Evolutionary conservation across 768 basidiomycete genomes (phyloP), one percentile per base, ranked within the genome.

Genomic region (Sistotremastrum niveocremeum): DNA sequence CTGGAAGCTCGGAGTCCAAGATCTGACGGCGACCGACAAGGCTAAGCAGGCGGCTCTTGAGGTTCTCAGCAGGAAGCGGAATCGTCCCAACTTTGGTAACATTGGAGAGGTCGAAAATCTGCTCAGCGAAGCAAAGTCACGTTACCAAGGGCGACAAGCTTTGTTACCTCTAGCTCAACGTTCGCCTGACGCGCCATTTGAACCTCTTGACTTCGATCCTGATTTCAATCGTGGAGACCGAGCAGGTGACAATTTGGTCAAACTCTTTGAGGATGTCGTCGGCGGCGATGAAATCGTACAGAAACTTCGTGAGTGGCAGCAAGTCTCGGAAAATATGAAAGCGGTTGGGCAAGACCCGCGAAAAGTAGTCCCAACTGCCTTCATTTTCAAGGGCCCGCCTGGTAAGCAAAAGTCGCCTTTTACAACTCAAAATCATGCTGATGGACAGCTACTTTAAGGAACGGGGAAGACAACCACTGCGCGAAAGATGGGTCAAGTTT

Each of bases 341-440:
- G 53, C 51, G 0, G 56, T 62, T 32, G 65, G 66, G 3, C 55
- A 65, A 34, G 70, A 79, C 49, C 58, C 66, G 12, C 65, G 71
- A 3, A 64, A 70, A n/a, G 62, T 67, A 10, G 71, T 82, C 37
- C 79, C 81, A 0, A 80, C 60, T n/a, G 68, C 67, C 37, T 84
- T 81, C 42, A 61, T 83, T 2, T 82, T 84, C 67, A 82, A 78
- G 52, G 81, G 81, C 0, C 81, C 81, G 4, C 81, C 81, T 49
- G 80, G 74, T 79, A 54, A 53, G 65, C 55, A 12, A 1, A 38
- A 33, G n/a, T 40, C 9, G 37, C 40, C 28, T 1, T 11, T 20
- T 35, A 30, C 30, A 32, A 11, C 34, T 12, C 34, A 7, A 7
- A 39, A 37, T 38, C 48, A 12, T 45, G 2, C 36, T 53, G 29